Conservation (phyloP, 2,329 filamentous ascomycete species). For the Trichoderma gracile region DNA sequence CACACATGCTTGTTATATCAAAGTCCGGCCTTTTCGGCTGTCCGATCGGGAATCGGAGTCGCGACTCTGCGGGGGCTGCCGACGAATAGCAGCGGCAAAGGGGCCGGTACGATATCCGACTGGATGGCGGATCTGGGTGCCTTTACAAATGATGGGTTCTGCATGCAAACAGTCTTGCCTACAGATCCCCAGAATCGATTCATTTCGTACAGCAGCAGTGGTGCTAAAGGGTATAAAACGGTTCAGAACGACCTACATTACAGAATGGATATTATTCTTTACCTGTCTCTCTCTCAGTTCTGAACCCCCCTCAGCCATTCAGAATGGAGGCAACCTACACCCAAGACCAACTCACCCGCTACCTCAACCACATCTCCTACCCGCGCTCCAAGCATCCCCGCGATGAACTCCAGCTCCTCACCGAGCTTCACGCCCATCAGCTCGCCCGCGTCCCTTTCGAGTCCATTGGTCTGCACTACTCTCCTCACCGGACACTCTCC, state of each 20-base stretch:
- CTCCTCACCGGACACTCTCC: conserved; percentile 37
- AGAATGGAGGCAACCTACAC: conserved; percentile 22
- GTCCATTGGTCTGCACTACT: conserved; percentile 55
- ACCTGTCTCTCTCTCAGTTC: not conserved
- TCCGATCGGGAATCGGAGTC: conserved; percentile 1
- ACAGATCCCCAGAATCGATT: too few relatives aligned
- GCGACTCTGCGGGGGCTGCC: not conserved
- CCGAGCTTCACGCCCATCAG: conserved; percentile 42
- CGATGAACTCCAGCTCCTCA: conserved; percentile 36
- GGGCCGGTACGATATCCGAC: not conserved
- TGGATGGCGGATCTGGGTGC: not conserved
- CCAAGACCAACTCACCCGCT: conserved; percentile 35
- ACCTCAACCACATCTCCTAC: conserved; percentile 37
- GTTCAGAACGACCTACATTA: too few relatives aligned
- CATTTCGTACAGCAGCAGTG: too few relatives aligned
- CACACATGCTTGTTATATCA: not conserved
- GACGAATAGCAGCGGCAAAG: not conserved
- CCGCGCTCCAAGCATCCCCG: conserved; percentile 29
- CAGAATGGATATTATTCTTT: too few relatives aligned
- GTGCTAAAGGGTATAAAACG: not conserved
- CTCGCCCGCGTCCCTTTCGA: conserved; percentile 57
- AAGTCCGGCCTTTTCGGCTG: not conserved
- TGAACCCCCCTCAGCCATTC: not conserved
- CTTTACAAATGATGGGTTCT: not conserved
- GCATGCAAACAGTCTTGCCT: too few relatives aligned